Evolutionary conservation across 1,284 basidiomycete genomes (phyloP).

Genomic region (Xerocomus minutiporus): DNA sequence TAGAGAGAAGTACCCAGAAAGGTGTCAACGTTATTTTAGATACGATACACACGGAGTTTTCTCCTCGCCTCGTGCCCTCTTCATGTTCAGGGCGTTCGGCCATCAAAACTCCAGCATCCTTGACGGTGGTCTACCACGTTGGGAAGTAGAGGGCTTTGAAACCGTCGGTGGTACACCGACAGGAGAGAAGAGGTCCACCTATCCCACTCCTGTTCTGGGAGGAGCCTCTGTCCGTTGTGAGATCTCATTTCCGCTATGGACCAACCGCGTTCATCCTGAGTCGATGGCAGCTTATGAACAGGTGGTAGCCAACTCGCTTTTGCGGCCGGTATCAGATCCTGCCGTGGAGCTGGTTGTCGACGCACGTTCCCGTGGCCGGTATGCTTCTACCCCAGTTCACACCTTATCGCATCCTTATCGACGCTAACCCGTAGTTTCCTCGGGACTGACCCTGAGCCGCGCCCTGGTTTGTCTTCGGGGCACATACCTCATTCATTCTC

Average conservation of each 20-base stretch:
- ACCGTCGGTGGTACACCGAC: conserved; percentile 49
- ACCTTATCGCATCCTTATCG: conserved; percentile 6
- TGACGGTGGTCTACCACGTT: conserved; percentile 85
- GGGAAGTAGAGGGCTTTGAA: conserved; percentile 69
- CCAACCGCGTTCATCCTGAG: conserved; percentile 18
- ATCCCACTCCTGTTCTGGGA: conserved; percentile 54
- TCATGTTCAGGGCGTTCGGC: conserved; percentile 88
- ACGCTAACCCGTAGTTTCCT: conserved; percentile 50
- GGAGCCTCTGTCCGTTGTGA: conserved; percentile 58
- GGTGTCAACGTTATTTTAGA: conserved; percentile 35
- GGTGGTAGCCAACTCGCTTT: conserved; percentile 67
- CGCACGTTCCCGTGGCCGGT: conserved; percentile 78
- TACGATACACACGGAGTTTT: conserved; percentile 89
- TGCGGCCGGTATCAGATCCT: conserved; percentile 42
- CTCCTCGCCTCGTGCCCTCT: conserved; percentile 85
- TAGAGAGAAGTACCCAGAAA: conserved; percentile 2
- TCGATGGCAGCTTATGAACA: conserved; percentile 69
- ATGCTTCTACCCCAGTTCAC: conserved; percentile 16
- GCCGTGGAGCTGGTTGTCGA: conserved; percentile 78
- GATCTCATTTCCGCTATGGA: conserved; percentile 23
- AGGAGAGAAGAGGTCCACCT: conserved; percentile 34
- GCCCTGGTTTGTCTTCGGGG: conserved; percentile 82
- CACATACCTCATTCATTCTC: conserved; percentile 89
- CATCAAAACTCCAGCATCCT: conserved; percentile 82
- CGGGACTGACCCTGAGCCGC: conserved; percentile 85